Evolutionary conservation across 2,329 filamentous ascomycete genomes (phyloP).

Genomic region (Cadophora luteo-olivacea): DNA sequence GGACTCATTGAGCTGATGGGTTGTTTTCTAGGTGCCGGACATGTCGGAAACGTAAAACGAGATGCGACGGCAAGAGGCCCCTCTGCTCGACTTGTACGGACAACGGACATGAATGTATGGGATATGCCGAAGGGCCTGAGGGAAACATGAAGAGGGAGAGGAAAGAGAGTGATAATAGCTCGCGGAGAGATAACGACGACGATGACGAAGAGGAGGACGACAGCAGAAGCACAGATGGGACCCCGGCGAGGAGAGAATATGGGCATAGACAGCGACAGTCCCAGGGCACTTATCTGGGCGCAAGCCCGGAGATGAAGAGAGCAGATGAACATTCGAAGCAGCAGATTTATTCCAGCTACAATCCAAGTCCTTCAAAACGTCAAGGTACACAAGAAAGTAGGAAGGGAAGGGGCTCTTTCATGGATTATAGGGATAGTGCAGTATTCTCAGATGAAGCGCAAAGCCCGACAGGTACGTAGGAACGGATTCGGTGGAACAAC

Average conservation of each 20-base stretch:
- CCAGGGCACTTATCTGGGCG: neutral
- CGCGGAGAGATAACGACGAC: slow-evolving; percentile 39
- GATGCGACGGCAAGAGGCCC: slow-evolving; percentile 76
- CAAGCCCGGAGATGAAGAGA: slow-evolving; percentile 20
- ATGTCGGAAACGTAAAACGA: slow-evolving; percentile 77
- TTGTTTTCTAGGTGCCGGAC: slow-evolving; percentile 64
- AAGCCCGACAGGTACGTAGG: slow-evolving; percentile 45
- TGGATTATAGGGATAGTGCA: slow-evolving; percentile 35
- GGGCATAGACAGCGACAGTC: slow-evolving; percentile 2
- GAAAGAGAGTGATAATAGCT: slow-evolving; percentile 43
- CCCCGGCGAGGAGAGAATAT: slow-evolving; percentile 5
- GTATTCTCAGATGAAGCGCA: slow-evolving; percentile 36
- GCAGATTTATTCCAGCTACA: slow-evolving; percentile 25
- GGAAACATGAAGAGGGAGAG: slow-evolving; percentile 29
- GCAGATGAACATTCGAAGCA: slow-evolving; percentile 17
- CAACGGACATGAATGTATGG: slow-evolving; percentile 72
- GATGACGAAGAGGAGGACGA: slow-evolving; percentile 40
- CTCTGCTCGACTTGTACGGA: slow-evolving; percentile 75
- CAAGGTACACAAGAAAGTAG: slow-evolving; percentile 16
- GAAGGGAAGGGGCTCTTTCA: slow-evolving; percentile 14
- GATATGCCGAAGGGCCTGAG: slow-evolving; percentile 58
- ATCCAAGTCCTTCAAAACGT: slow-evolving; percentile 8
- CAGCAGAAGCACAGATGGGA: slow-evolving; percentile 16
- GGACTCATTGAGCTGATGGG: slow-evolving; percentile 6
- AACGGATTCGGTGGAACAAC: neutral